Evolutionary conservation across 176 grass and related monocot genomes (phyloP), one percentile per base, ranked within the genome.

Genomic region (Thalia dealbata): DNA sequence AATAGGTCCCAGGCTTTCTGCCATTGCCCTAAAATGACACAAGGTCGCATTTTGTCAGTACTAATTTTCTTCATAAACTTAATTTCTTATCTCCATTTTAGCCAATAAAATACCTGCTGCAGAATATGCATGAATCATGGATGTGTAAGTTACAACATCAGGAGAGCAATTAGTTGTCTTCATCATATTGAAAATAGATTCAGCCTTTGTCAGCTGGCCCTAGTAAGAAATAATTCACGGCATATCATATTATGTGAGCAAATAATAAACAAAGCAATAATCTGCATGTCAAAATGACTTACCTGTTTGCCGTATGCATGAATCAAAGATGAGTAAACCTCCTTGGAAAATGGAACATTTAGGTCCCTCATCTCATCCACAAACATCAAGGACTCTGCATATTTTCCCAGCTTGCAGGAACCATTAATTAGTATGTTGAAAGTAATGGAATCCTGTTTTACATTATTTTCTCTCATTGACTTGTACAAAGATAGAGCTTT

Each of bases 101-200:
- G 14, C 75, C 30, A 15, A 61, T 43, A 41, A 80, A 79, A 82
- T 92, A 96, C 92, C 89, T 75, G 74, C 77, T 72, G 79, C 70
- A 71, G 29, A 80, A 81, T 90, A 92, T 71, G 86, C 82, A 84
- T 92, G 83, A 73, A 96, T 81, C 84, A 96, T 85, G 69, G 89
- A 67, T 59, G 89, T 96, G 76, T 92, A 96, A 82, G 89, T 96
- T 82, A 96, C 80, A 83, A 96, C 86, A 96, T 96, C 92, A 84
- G 82, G 92, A 42, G 64, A 77, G 29, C 89, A 96, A 15, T 78
- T 84, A 25, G 80, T 81, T 45, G 82, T 61, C 84, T 88, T 90
- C 87, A 96, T 92, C 80, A 76, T 80, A 83, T 21, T 72, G 67
- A 96, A 96, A 81, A 76, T 88, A 59, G 75, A 90, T 83, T 92